Evolutionary conservation across 2,329 filamentous ascomycete genomes (phyloP), one percentile per base, ranked within the genome.

Genomic region (Xylaria sp.): DNA sequence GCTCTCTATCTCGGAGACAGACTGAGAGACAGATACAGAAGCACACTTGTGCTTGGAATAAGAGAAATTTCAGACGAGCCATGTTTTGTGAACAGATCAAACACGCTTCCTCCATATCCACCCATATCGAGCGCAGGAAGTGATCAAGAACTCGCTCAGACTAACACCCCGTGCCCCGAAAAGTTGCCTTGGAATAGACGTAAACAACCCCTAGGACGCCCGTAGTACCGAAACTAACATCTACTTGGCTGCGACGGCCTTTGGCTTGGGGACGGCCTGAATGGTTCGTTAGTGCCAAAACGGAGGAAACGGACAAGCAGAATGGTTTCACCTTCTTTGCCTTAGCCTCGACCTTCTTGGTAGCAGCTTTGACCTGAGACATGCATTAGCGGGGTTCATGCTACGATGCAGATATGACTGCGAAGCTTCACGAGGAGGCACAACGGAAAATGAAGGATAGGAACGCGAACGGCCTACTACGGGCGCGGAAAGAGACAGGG

Each of bases 281-380:
- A 38, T 13, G 19, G 38, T 6, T 44, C 31, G 38, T 61, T 44
- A 63, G 37, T 29, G 27, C 23, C 3, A 11, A 4, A 13, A 54
- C 31, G 55, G 29, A 56, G 47, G 38, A 43, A 38, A 11, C 25
- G 40, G 17, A 17, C 19, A 46, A 23, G n/a, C 4, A 38, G 15
- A 37, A 29, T 15, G 19, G n/a, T 35, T 62, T 59, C 52, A 68
- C 66, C 66, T 73, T 73, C 63, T 74, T 72, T 46, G 65, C 66
- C 60, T 74, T 74, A 33, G 69, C 60, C 19, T 73, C 67, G 27
- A 60, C 69, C 58, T 73, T 75, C 66, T 70, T 71, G 15, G 63
- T 69, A n/a, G 67, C 67, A 35, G 70, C 67, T 48, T 73, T 75
- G 58, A 70, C 70, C 73, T 75, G 49, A 57, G n/a, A 19, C 17